Percentiles rank a stretch among this genome's conserved stretches.
Evolutionary conservation across 352 stramenopile genomes (phyloP).

Genomic region (Globisporangium middletonii): DNA sequence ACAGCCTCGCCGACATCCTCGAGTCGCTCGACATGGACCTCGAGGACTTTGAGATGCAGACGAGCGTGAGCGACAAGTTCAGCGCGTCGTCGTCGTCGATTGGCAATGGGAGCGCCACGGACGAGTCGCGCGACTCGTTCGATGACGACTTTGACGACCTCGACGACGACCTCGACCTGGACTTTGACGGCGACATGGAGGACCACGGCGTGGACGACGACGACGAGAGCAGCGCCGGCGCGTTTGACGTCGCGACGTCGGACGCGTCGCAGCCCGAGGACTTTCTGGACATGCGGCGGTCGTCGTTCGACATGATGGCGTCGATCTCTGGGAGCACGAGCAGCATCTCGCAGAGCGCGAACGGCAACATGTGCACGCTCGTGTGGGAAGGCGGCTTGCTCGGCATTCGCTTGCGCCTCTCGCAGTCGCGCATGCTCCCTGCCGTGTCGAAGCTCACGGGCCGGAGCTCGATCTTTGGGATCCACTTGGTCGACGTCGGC

Average conservation of each 20-base stretch:
- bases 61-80: constrained; percentile 12
- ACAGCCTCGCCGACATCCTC: constrained; percentile 79
- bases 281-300: constrained; percentile 54
- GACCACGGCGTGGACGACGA: constrained; percentile 48
- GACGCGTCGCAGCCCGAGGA: constrained; percentile 28
- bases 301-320: constrained; percentile 64
- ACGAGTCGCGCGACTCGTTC: constrained; percentile 49
- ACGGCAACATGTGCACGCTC: constrained; percentile 71
- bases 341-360: constrained; percentile 46
- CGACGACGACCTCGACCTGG: constrained; percentile 35
- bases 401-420: constrained; percentile 70
- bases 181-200: constrained; percentile 42
- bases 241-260: constrained; percentile 8
- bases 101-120: constrained; percentile 2
- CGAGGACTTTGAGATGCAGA: constrained; percentile 51
- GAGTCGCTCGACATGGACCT: constrained; percentile 84
- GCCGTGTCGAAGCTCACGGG: constrained; percentile 83
- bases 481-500: constrained; percentile 80
- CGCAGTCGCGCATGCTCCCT: constrained; percentile 72
- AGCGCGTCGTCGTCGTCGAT: constrained; percentile 14
- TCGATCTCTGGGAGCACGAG: constrained; percentile 60
- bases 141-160: constrained; percentile 57
- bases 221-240: constrained; percentile 12
- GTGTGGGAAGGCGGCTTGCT: constrained; percentile 81
- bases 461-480: constrained; percentile 79